Evolutionary conservation across 768 basidiomycete species (phyloP).

Genomic region (Cystobasidium tubakii): DNA sequence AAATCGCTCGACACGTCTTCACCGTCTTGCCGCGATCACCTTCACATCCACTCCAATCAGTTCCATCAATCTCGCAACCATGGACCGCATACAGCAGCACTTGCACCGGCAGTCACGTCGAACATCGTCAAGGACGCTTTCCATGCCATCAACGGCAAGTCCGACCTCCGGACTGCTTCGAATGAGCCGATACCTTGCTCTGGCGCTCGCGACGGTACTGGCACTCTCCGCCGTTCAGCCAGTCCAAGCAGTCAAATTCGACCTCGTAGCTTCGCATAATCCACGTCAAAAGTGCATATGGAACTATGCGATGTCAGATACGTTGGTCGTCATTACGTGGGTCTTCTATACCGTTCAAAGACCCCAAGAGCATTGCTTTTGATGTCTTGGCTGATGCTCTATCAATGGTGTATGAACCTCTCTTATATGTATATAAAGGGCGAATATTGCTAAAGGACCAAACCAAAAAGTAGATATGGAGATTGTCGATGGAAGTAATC

Average conservation of each 20-base stretch:
- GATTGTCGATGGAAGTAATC: constrained; percentile 78
- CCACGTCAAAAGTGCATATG: constrained; percentile 84
- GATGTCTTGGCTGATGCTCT: too few relatives aligned
- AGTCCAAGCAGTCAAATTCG: constrained; percentile 73
- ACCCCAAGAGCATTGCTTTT: too few relatives aligned
- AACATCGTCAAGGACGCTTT: neutral
- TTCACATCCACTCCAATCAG: neutral
- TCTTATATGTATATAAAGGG: too few relatives aligned
- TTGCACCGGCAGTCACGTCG: neutral
- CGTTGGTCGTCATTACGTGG: constrained; percentile 85
- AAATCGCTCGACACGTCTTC: neutral
- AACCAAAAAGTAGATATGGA: constrained; percentile 74
- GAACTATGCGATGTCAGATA: constrained; percentile 79
- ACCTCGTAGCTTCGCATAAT: constrained; percentile 63
- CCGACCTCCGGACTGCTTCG: neutral
- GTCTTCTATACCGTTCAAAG: neutral
- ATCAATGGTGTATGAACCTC: too few relatives aligned
- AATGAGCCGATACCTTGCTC: neutral
- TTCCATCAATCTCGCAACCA: neutral
- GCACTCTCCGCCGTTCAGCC: constrained; percentile 19
- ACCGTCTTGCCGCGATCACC: neutral
- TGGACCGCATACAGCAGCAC: neutral
- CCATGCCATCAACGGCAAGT: neutral
- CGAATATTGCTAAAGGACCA: constrained; percentile 62
- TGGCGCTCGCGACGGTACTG: constrained; percentile 3